Percentiles rank a stretch among this genome's conserved stretches.
These are phyloP conservation scores for Phytopythium delawarense DNA, from an alignment of 352 stramenopile genomes.

Conservation along the genomic window DNA sequence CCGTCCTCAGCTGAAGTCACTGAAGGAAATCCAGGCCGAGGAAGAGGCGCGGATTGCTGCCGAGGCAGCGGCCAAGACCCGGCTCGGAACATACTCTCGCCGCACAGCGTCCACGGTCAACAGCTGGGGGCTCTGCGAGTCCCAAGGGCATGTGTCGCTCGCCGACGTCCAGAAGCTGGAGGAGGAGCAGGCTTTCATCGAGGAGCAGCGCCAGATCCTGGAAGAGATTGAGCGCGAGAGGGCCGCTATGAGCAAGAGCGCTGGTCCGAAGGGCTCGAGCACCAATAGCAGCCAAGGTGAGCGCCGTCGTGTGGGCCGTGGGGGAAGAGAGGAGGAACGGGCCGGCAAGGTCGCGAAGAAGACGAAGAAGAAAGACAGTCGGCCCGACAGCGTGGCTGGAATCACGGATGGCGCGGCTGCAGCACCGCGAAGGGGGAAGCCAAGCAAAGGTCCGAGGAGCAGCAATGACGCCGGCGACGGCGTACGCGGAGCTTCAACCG, in stretches of 20 bases:
- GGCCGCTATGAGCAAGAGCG: background rate
- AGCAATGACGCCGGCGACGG: background rate
- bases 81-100: conserved; percentile 24
- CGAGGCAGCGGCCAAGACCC: conserved; percentile 44
- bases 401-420: background rate
- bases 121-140: conserved; percentile 56
- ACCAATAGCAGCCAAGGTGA: background rate
- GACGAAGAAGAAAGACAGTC: conserved; percentile 5
- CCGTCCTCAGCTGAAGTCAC: conserved; percentile 20
- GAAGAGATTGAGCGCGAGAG: conserved; percentile 41
- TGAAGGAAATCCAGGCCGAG: conserved; percentile 69
- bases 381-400: background rate
- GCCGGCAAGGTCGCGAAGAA: conserved; percentile 10
- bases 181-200: conserved; percentile 55
- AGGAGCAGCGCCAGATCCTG: conserved; percentile 64
- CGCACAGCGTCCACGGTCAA: conserved; percentile 52
- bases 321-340: conserved; percentile 6
- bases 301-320: background rate
- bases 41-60: conserved; percentile 36
- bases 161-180: conserved; percentile 59
- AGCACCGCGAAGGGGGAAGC: background rate
- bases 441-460: background rate
- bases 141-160: conserved; percentile 46
- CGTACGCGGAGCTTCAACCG: background rate
- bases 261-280: background rate